Conservation (phyloP, 371 early-diverging fungal genomes). For the Funneliformis caledonium region DNA sequence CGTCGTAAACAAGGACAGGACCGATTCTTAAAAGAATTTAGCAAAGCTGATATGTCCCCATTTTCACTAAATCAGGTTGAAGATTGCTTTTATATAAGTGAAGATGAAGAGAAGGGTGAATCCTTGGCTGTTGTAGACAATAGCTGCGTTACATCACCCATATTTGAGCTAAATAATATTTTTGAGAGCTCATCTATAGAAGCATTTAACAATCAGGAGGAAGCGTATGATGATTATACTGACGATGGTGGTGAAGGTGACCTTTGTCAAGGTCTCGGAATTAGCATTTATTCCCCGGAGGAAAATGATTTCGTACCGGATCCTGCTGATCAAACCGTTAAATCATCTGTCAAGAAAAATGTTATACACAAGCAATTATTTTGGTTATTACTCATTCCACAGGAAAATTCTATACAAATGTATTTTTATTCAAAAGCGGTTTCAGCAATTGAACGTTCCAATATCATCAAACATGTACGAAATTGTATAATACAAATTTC, state of each 20-base stretch:
- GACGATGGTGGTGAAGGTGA: slow-evolving; percentile 46
- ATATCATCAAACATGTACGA: slow-evolving; percentile 62
- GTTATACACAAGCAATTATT: slow-evolving; percentile 49
- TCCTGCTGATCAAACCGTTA: not conserved
- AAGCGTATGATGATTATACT: not conserved
- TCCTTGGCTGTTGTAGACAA: slow-evolving; percentile 9
- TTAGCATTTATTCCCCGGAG: slow-evolving; percentile 50
- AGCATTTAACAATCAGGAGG: slow-evolving; percentile 7
- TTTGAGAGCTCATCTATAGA: slow-evolving; percentile 17
- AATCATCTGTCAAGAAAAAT: slow-evolving; percentile 3
- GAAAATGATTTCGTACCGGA: slow-evolving; percentile 37
- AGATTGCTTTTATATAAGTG: slow-evolving; percentile 66
- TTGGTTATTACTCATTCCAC: slow-evolving; percentile 72
- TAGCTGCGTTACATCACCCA: slow-evolving; percentile 33
- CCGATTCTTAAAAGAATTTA: slow-evolving; percentile 64
- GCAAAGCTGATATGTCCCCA: slow-evolving; percentile 53
- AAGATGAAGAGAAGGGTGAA: slow-evolving; percentile 48
- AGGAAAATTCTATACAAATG: slow-evolving; percentile 60
- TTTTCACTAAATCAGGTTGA: slow-evolving; percentile 61
- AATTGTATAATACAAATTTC: slow-evolving; percentile 63
- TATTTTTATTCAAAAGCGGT: slow-evolving; percentile 75
- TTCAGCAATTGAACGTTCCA: slow-evolving; percentile 57
- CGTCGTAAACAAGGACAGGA: slow-evolving; percentile 56
- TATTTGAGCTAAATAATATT: slow-evolving; percentile 38
- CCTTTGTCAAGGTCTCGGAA: slow-evolving; percentile 55